Evolutionary conservation across 2,329 filamentous ascomycete genomes (phyloP).

Genomic region (Dendrostoma leiphaemia): DNA sequence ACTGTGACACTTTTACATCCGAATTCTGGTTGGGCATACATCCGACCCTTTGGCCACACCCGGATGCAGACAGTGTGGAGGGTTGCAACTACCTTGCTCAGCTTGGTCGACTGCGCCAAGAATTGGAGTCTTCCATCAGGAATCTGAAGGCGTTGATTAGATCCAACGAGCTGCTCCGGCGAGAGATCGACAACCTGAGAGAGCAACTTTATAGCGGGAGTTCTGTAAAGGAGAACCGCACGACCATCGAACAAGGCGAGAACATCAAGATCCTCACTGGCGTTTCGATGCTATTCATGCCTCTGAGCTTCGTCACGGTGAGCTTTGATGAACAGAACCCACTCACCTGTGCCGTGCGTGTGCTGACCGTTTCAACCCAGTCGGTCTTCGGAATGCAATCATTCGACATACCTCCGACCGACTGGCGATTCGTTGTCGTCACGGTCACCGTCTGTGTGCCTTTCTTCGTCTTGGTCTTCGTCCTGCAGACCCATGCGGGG

Average conservation of each 20-base stretch:
- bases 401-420: conserved; percentile 38
- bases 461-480: conserved; percentile 45
- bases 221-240: conserved; percentile 58
- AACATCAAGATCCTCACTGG: conserved; percentile 61
- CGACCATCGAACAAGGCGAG: conserved; percentile 62
- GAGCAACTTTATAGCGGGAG: conserved; percentile 64
- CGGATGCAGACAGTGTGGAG: conserved; percentile 40
- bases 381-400: conserved; percentile 55
- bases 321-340: conserved; percentile 18
- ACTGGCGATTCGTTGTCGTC: conserved; percentile 49
- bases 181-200: conserved; percentile 54
- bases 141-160: conserved; percentile 45
- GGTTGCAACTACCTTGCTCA: conserved; percentile 47
- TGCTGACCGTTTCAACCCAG: conserved; percentile 19
- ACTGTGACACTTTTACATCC: conserved; percentile 55
- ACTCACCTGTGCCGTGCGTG: too few species aligned
- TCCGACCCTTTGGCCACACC: conserved; percentile 54
- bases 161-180: conserved; percentile 51
- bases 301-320: conserved; percentile 59
- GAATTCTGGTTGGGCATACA: conserved; percentile 58
- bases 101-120: conserved; percentile 43
- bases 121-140: conserved; percentile 50
- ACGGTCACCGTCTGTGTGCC: conserved; percentile 60
- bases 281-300: conserved; percentile 60
- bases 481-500: conserved; percentile 42